phyloP scores from a whole-genome alignment of 768 basidiomycete genomes.

The Cubamyces lactineus region DNA sequence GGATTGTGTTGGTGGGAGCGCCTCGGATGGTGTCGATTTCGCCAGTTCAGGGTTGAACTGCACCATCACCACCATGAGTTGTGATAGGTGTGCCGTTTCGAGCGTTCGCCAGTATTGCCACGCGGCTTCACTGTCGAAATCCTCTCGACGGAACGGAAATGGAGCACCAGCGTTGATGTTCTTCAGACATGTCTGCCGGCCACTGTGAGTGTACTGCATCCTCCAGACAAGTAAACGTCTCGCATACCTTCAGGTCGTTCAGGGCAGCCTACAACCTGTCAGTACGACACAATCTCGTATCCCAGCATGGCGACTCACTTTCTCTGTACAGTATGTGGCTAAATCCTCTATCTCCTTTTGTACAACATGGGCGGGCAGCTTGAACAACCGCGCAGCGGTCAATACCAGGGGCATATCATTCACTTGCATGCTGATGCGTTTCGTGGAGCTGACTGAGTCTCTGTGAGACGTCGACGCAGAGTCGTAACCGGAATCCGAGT shows the following conservation, averaged over 20 bases:
- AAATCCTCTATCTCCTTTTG: slow-evolving; percentile 76
- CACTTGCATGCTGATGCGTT: slow-evolving; percentile 49
- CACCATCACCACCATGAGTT: slow-evolving; percentile 87
- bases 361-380: slow-evolving; percentile 65
- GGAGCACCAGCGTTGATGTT: slow-evolving; percentile 82
- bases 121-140: slow-evolving; percentile 81
- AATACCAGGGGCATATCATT: slow-evolving; percentile 78
- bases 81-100: slow-evolving; percentile 84
- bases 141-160: slow-evolving; percentile 85
- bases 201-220: slow-evolving; percentile 12
- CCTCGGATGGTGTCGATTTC: slow-evolving; percentile 70
- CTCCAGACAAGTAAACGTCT: slow-evolving; percentile 11
- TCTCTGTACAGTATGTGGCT: slow-evolving; percentile 70
- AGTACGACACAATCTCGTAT: neutral
- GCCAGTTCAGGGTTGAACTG: slow-evolving; percentile 86
- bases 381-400: slow-evolving; percentile 73
- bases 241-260: slow-evolving; percentile 77
- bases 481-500: slow-evolving; percentile 70
- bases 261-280: slow-evolving; percentile 67
- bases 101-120: slow-evolving; percentile 83
- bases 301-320: slow-evolving; percentile 45
- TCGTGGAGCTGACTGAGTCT: slow-evolving; percentile 48
- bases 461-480: slow-evolving; percentile 61
- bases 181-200: slow-evolving; percentile 79
- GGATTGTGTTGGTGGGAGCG: slow-evolving; percentile 38